These are phyloP conservation scores for Aspergillus sclerotiicarbonarius DNA, from an alignment of 495 filamentous ascomycete species.

Conservation along the genomic window DNA sequence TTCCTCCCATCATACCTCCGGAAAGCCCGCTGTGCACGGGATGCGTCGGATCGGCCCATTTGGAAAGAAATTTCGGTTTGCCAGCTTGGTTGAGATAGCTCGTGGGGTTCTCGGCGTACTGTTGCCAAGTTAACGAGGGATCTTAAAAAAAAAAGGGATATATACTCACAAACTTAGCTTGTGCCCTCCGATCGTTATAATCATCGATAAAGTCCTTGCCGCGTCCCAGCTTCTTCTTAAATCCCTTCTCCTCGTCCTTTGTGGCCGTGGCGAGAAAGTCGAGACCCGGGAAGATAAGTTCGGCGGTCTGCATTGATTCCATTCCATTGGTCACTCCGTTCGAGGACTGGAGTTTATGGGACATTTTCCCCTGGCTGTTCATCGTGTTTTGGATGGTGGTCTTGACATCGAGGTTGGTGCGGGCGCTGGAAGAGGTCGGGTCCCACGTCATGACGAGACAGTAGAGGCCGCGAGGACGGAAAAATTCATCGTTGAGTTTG, in stretches of 20 bases:
- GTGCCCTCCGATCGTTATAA: constrained; percentile 47
- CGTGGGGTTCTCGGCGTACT: constrained; percentile 21
- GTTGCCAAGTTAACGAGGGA: not conserved
- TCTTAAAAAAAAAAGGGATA: not conserved
- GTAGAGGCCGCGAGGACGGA: constrained; percentile 54
- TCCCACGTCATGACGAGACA: constrained; percentile 55
- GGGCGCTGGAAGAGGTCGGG: constrained; percentile 30
- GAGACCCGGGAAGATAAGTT: constrained; percentile 46
- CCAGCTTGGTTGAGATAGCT: constrained; percentile 18
- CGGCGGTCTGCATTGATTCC: constrained; percentile 44
- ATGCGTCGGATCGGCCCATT: constrained; percentile 49
- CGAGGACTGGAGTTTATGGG: constrained; percentile 28
- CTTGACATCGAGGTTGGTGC: constrained; percentile 18
- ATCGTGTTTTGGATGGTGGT: constrained; percentile 18
- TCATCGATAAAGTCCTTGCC: constrained; percentile 37
- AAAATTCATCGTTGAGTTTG: constrained; percentile 54
- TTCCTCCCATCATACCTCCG: not conserved
- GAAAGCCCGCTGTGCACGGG: constrained; percentile 7
- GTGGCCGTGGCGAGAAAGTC: constrained; percentile 7
- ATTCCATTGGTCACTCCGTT: constrained; percentile 41
- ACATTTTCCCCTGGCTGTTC: constrained; percentile 15
- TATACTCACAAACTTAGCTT: constrained; percentile 55
- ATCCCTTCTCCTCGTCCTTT: constrained; percentile 7
- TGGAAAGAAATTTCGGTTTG: constrained; percentile 33
- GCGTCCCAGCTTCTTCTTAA: constrained; percentile 14